Percentiles rank a stretch among this genome's conserved stretches.
phyloP scores from a whole-genome alignment of 805 yeast species.

The Kodamaea neixiangensis region DNA sequence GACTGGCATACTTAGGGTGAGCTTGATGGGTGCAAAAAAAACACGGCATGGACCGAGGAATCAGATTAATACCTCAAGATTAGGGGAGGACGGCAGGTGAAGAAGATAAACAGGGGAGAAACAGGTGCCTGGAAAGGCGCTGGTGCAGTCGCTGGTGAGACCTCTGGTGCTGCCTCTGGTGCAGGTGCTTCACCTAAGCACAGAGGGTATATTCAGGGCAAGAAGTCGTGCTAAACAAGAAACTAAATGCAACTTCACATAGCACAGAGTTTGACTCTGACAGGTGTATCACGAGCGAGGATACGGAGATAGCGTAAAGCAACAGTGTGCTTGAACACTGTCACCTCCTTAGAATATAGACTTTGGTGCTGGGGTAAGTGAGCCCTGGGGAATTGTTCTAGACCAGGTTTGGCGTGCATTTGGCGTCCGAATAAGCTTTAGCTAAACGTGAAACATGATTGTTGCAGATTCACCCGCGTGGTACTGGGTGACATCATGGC shows the following conservation, averaged over 20 bases:
- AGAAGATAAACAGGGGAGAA: background rate
- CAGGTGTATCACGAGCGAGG: too few relatives aligned
- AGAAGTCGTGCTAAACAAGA: too few relatives aligned
- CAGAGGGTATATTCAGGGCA: background rate
- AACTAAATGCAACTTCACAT: background rate
- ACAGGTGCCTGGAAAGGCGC: too few relatives aligned
- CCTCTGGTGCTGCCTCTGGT: too few relatives aligned
- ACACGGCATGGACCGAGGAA: background rate
- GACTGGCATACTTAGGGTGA: background rate
- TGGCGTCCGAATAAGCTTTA: background rate
- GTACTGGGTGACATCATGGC: background rate
- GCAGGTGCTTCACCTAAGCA: too few relatives aligned
- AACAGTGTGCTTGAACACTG: background rate
- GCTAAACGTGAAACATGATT: constrained; percentile 3
- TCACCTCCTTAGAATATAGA: background rate
- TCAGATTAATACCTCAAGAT: background rate
- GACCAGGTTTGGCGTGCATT: background rate
- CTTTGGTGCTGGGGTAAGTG: background rate
- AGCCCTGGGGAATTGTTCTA: background rate
- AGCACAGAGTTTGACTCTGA: background rate
- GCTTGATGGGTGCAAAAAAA: background rate
- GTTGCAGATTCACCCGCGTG: background rate
- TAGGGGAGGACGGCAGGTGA: background rate
- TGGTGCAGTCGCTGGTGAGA: too few relatives aligned
- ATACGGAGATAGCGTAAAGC: too few relatives aligned